These are phyloP conservation scores for carrot (Daucus carota) DNA, from an alignment of 129 eudicot genomes.

Conservation along the genomic window DH1_v3.0 NC_030385.2:2848001-2848500, in stretches of 20 bases:
- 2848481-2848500: too few species aligned
- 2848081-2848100: not conserved
- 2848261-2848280: constrained; percentile 23
- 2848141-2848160: not conserved
- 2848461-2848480: too few species aligned
- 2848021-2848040: too few species aligned
- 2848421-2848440: too few species aligned
- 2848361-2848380: too few species aligned
- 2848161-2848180: not conserved
- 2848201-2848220: not conserved
- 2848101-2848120: not conserved
- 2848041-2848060: not conserved
- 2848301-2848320: not conserved
- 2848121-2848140: not conserved
- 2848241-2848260: constrained; percentile 32
- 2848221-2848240: not conserved
- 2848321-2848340: not conserved
- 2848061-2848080: not conserved
- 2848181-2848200: not conserved
- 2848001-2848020: constrained; percentile 90
- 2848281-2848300: constrained; percentile 19
- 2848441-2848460: too few species aligned
- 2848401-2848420: too few species aligned
- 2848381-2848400: too few species aligned
- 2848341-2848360: not conserved